Evolutionary conservation across 2,329 filamentous ascomycete species (phyloP), one percentile per base, ranked within the genome.

Genomic region (Penicillium digitatum): DNA sequence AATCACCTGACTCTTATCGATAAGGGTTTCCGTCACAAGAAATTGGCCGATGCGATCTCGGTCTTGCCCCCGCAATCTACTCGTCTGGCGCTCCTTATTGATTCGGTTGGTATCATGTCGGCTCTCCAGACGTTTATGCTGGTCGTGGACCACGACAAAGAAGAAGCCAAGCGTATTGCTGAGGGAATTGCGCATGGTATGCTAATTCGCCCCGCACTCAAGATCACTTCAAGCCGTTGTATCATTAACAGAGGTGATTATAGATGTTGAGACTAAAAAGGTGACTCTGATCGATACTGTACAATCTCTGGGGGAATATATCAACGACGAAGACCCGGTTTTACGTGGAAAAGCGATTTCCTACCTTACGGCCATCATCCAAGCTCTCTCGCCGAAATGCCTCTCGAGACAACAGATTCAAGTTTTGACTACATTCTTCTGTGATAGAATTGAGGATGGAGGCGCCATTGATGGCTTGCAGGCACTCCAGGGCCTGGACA

Each of bases 241-340:
- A 44, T 60, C 35, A 56, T 39, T 61, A 61, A 59, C 46, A 38
- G 37, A 24, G 49, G 37, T 32, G 10, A 38, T 48, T 55, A 38
- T 48, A 86, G 82, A 80, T 69, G 75, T 88, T 57, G 80, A 85
- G 66, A 76, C 71, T 63, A 84, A 82, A 61, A 76, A 86, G 62
- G 75, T 82, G 49, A 86, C 82, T 62, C 75, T 88, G 32, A 77
- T 87, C 53, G 79, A 81, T 51, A 72, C 87, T 47, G 81, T 88
- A 52, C 82, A 86, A 65, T 83, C 82, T 42, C 75, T 87, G 31
- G 82, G 83, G 20, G 83, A 86, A 68, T 87, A 87, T 62, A 80
- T 88, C 65, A 87, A 86, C 62, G 82, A 85, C 68, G 83, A 87
- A 64, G 83, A 87, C 72, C 76, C 77, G 22, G 76, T 78, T 14